Base-by-base conservation (phyloP, 148 eudicot genomes). In the Fagopyrum tataricum region DNA sequence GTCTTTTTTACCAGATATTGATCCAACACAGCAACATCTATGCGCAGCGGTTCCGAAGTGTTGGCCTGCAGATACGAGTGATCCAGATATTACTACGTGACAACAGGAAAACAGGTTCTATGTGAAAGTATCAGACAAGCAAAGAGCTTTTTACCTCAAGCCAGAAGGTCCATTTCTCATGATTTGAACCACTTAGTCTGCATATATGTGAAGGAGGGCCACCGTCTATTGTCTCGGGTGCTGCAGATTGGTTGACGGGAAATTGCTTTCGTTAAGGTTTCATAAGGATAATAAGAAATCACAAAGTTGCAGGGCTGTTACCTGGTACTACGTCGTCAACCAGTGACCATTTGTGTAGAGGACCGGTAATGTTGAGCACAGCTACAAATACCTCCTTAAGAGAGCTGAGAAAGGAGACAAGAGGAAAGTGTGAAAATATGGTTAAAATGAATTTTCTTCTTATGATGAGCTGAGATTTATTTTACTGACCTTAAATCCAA, bases 101-200 rank as follows among this genome's bases (percentile, higher is more conserved):
- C 15, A 51, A 31, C 11, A 48, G 21, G 18, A 49, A 48, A 26
- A 26, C 20, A 14, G 7, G 31, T 62, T 31, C 17, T 13, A 15
- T 31, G 6, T 4, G 18, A 53, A 72, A 11, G 40, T 40, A 51
- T 23, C 43, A 62, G 56, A 59, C 14, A 64, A 64, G 31, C n/a
- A 61, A 61, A 24, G 67, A 24, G 67, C 39, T 17, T 73, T 26
- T 76, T 82, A 91, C 97, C 99, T 95, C 96, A 85, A 95, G 76
- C 99, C 99, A 95, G 79, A 95, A 92, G 76, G 80, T 85, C 97
- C 99, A 92, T 72, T 88, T 90, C 74, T 92, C 92, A 59, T 79
- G 74, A 76, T 86, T 83, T 70, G 88, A 81, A 23, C 97, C 97
- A 73, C 99, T 91, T 49, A 95, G 84, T 81, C 97, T 84, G 66